Conservation (phyloP, 352 stramenopile genomes). For the Globisporangium mamillatum region DNA sequence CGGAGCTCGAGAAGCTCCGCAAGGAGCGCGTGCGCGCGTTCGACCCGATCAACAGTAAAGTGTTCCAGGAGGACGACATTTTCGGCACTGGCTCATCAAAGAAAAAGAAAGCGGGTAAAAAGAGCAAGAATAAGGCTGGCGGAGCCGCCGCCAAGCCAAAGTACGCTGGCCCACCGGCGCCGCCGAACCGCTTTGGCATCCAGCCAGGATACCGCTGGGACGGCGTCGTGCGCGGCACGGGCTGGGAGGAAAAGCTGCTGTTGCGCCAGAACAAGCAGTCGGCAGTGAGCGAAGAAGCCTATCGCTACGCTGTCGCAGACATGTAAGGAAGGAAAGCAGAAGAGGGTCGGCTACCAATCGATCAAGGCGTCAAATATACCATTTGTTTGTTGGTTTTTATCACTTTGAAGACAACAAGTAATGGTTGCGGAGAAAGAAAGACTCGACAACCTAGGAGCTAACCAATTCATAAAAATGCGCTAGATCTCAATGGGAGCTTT, state of each 20-base stretch:
- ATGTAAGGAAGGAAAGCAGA: constrained; percentile 46
- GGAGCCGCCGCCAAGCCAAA: constrained; percentile 36
- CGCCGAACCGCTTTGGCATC: constrained; percentile 88
- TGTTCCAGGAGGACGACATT: constrained; percentile 62
- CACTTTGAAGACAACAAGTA: neutral
- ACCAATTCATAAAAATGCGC: neutral
- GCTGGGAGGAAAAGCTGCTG: constrained; percentile 94
- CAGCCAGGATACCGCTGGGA: constrained; percentile 98
- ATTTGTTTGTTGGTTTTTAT: constrained; percentile 2
- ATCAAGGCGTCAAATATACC: constrained; percentile 1
- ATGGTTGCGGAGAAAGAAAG: neutral
- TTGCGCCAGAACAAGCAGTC: constrained; percentile 64
- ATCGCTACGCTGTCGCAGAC: constrained; percentile 77
- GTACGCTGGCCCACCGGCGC: constrained; percentile 69
- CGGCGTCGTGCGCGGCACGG: constrained; percentile 94
- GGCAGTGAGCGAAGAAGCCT: constrained; percentile 67
- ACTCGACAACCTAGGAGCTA: neutral
- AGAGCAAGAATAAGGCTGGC: constrained; percentile 30
- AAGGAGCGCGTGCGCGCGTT: constrained; percentile 63
- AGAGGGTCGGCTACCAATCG: neutral
- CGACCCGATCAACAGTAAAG: constrained; percentile 75
- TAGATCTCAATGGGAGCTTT: neutral
- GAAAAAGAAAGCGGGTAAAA: constrained; percentile 47
- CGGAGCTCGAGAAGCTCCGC: constrained; percentile 60
- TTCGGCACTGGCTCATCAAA: constrained; percentile 29